Percentiles rank a stretch among this genome's conserved stretches.
Conservation (phyloP, 192 early-diverging fungal species). For the Geranomyces michiganensis region DNA sequence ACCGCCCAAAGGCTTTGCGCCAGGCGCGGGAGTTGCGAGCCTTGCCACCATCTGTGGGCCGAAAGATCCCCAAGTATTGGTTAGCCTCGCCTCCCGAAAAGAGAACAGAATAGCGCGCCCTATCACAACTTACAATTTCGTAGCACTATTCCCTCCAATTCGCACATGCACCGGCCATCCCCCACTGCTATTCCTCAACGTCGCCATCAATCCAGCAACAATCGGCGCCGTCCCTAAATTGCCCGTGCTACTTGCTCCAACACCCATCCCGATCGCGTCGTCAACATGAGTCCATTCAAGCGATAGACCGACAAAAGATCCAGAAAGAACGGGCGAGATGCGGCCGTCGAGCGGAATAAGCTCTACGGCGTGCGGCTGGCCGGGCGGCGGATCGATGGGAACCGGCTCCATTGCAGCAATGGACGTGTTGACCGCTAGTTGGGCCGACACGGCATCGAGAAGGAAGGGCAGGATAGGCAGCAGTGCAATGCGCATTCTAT, state of each 20-base stretch:
- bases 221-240: neutral
- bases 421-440: too few species aligned
- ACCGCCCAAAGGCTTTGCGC: constrained; percentile 21
- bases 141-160: constrained; percentile 32
- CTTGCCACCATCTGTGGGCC: constrained; percentile 28
- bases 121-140: constrained; percentile 23
- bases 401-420: too few species aligned
- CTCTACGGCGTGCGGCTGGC: neutral
- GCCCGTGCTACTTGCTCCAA: neutral
- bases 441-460: too few species aligned
- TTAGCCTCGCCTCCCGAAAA: neutral
- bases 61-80: neutral
- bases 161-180: constrained; percentile 19
- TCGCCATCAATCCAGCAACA: constrained; percentile 4
- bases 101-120: neutral
- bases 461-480: too few species aligned
- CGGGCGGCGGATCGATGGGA: too few species aligned
- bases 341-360: neutral
- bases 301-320: constrained; percentile 16
- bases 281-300: constrained; percentile 35
- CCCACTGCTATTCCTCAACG: neutral
- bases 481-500: too few species aligned
- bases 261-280: constrained; percentile 25
- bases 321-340: neutral
- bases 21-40: constrained; percentile 16